A percentile compares a stretch with the other conserved stretches of the same genome.
Conservation (phyloP, 2,329 filamentous ascomycete genomes). For the Davidsoniella eucalypti region DNA sequence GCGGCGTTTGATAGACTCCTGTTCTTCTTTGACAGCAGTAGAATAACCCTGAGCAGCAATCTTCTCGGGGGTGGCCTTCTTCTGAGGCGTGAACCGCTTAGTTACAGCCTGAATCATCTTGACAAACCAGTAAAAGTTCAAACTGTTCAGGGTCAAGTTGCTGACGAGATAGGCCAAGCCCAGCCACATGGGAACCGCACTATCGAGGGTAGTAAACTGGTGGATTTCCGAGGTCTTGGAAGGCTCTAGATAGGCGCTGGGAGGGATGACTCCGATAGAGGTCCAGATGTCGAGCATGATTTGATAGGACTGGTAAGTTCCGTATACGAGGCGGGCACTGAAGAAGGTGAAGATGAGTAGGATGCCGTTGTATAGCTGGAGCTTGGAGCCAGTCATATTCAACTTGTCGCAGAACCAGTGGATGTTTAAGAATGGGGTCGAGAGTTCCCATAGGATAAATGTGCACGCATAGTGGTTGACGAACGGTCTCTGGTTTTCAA, state of each 20-base stretch:
- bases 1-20: slow-evolving; percentile 6
- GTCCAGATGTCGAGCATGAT: slow-evolving; percentile 56
- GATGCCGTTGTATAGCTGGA: slow-evolving; percentile 66
- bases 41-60: slow-evolving; percentile 2
- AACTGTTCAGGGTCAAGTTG: slow-evolving; percentile 54
- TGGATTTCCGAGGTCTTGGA: slow-evolving; percentile 23
- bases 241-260: slow-evolving; percentile 16
- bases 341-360: slow-evolving; percentile 59
- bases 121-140: slow-evolving; percentile 76
- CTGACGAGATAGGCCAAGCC: slow-evolving; percentile 48
- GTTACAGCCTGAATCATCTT: slow-evolving; percentile 72
- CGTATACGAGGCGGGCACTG: slow-evolving; percentile 60
- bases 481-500: slow-evolving; percentile 49
- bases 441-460: slow-evolving; percentile 80
- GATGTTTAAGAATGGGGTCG: slow-evolving; percentile 69
- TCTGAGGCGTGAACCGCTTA: slow-evolving; percentile 46
- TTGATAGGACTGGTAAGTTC: slow-evolving; percentile 51
- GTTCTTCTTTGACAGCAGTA: slow-evolving; percentile 7
- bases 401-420: slow-evolving; percentile 91
- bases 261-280: slow-evolving; percentile 11
- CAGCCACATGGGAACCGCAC: slow-evolving; percentile 52
- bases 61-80: background rate
- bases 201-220: slow-evolving; percentile 30
- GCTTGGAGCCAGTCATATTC: slow-evolving; percentile 54
- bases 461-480: slow-evolving; percentile 66